phyloP scores from a whole-genome alignment of 2,329 filamentous ascomycete species.

The Trichophyton benhamiae region DNA sequence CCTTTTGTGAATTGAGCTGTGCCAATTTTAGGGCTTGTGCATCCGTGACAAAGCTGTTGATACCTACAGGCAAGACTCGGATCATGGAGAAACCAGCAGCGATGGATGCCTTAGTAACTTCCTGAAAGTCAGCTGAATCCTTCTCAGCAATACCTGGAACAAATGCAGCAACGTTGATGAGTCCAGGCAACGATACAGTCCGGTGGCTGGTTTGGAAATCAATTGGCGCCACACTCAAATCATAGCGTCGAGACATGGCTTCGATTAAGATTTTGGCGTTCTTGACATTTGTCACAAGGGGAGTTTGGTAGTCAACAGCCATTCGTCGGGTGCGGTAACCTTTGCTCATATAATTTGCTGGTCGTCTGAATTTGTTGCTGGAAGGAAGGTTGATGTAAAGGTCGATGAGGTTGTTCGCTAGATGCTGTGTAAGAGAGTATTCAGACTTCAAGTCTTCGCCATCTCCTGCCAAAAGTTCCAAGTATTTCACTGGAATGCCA shows the following conservation, averaged over 20 bases:
- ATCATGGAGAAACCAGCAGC: constrained; percentile 70
- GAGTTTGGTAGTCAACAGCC: constrained; percentile 96
- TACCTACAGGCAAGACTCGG: constrained; percentile 62
- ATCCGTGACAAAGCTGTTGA: constrained; percentile 61
- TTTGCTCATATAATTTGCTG: constrained; percentile 97
- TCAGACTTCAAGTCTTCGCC: constrained; percentile 83
- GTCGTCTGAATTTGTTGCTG: constrained; percentile 90
- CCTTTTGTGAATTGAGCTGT: constrained; percentile 56
- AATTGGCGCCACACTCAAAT: constrained; percentile 66
- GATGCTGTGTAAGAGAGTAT: constrained; percentile 90
- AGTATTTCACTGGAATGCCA: constrained; percentile 79
- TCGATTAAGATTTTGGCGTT: constrained; percentile 96
- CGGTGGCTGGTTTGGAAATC: constrained; percentile 88
- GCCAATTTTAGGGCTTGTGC: constrained; percentile 57
- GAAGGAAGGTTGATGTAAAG: constrained; percentile 99
- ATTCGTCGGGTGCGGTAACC: constrained; percentile 93
- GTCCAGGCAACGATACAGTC: constrained; percentile 58
- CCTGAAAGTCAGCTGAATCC: constrained; percentile 55
- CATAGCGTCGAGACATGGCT: constrained; percentile 79
- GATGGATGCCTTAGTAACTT: constrained; percentile 60
- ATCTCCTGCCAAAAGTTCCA: constrained; percentile 69
- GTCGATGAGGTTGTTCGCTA: constrained; percentile 96
- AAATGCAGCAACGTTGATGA: constrained; percentile 70
- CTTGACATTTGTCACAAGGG: constrained; percentile 96
- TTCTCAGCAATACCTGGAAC: constrained; percentile 58